These are phyloP conservation scores for Euphrasia arctica DNA, from an alignment of 305 asterid genomes.

Conservation along the genomic window DNA sequence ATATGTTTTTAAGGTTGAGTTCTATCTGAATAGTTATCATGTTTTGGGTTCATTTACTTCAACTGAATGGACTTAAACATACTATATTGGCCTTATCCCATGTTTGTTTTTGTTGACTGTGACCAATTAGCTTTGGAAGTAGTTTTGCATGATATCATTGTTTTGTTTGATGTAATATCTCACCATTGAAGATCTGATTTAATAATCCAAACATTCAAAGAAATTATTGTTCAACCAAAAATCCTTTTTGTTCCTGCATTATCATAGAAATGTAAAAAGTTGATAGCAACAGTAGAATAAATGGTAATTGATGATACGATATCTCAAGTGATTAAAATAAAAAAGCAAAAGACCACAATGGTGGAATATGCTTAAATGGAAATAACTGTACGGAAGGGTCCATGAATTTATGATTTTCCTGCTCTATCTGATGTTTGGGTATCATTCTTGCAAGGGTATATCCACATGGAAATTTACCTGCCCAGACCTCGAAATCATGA, in stretches of 20 bases:
- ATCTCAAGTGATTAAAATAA: too few species aligned
- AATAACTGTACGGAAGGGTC: too few species aligned
- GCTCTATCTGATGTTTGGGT: too few species aligned
- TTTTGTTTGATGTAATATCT: not conserved
- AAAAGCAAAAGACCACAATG: too few species aligned
- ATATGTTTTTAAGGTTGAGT: slow-evolving; percentile 1
- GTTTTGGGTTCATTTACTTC: slow-evolving; percentile 10
- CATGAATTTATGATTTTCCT: too few species aligned
- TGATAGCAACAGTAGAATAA: too few species aligned
- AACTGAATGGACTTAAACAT: slow-evolving; percentile 4
- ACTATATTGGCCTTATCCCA: slow-evolving; percentile 3
- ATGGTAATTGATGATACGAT: too few species aligned
- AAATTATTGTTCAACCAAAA: slow-evolving; percentile 2
- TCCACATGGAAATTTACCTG: too few species aligned
- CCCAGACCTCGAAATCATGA: too few species aligned
- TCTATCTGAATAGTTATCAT: slow-evolving; percentile 4
- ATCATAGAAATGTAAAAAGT: slow-evolving; percentile 1
- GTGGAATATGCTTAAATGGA: too few species aligned
- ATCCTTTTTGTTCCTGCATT: not conserved
- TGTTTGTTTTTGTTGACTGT: slow-evolving; percentile 1
- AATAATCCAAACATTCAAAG: not conserved
- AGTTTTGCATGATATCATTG: too few species aligned
- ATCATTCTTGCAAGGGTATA: too few species aligned
- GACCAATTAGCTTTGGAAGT: not conserved
- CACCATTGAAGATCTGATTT: not conserved